These are phyloP conservation scores for Starmerella kuoi DNA, from an alignment of 805 yeast genomes.

Conservation along the genomic window DNA sequence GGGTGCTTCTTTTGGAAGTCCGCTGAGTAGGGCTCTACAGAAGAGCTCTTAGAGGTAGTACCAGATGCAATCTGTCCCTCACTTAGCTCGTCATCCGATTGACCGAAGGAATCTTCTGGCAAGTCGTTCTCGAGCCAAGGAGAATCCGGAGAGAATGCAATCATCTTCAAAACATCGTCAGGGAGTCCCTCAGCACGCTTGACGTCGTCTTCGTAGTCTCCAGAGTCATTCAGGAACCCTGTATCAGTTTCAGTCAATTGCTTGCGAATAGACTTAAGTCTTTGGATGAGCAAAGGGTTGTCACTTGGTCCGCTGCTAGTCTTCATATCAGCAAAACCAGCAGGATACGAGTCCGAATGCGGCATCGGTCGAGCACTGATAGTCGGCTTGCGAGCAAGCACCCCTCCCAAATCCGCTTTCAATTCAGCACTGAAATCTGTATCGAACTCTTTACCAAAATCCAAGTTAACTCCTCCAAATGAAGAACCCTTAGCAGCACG, in stretches of 20 bases:
- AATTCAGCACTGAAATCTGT: slow-evolving; percentile 1
- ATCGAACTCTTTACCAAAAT: background rate
- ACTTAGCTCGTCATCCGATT: background rate
- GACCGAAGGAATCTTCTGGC: background rate
- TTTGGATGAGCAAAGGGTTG: slow-evolving; percentile 18
- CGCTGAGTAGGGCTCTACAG: background rate
- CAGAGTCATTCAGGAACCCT: background rate
- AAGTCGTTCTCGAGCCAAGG: slow-evolving; percentile 18
- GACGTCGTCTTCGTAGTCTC: slow-evolving; percentile 13
- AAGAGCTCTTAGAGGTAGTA: background rate
- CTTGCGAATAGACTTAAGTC: slow-evolving; percentile 22
- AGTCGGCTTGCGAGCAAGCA: slow-evolving; percentile 18
- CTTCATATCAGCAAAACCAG: slow-evolving; percentile 4
- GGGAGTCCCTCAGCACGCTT: slow-evolving; percentile 19
- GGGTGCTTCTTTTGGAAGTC: background rate
- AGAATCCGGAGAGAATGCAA: slow-evolving; percentile 21
- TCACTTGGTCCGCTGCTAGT: slow-evolving; percentile 14
- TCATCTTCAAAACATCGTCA: slow-evolving; percentile 19
- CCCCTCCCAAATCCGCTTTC: slow-evolving; percentile 12
- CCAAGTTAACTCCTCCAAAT: background rate
- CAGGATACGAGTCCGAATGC: slow-evolving; percentile 5
- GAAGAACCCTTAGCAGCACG: background rate
- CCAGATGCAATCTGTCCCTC: background rate
- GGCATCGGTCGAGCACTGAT: slow-evolving; percentile 14
- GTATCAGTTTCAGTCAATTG: slow-evolving; percentile 5